phyloP scores from a whole-genome alignment of 345 rosid genomes.

The Gossypium rotundifolium region DNA sequence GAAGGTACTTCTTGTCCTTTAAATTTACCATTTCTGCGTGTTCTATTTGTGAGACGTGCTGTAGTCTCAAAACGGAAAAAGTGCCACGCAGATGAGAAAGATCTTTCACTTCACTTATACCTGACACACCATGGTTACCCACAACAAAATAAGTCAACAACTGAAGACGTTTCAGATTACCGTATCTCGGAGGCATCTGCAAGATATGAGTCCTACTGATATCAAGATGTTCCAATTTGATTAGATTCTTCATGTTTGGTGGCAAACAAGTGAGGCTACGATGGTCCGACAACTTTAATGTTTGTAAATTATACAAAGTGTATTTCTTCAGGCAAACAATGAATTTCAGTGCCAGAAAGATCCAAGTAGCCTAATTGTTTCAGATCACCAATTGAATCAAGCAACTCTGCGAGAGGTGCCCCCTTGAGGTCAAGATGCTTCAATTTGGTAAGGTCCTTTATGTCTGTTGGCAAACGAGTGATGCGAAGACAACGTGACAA shows the following conservation, averaged over 20 bases:
- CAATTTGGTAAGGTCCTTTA: background rate
- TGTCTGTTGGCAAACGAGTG: background rate
- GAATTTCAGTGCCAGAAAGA: background rate
- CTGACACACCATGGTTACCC: slow-evolving; percentile 4
- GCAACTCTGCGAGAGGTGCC: background rate
- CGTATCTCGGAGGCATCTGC: slow-evolving; percentile 17
- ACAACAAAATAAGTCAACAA: slow-evolving; percentile 9
- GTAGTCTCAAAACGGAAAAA: slow-evolving; percentile 7
- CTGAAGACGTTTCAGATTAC: slow-evolving; percentile 8
- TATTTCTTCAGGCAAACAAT: too few relatives aligned
- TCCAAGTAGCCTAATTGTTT: background rate
- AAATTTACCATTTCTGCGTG: slow-evolving; percentile 9
- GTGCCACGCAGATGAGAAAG: background rate
- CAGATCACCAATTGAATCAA: slow-evolving; percentile 1
- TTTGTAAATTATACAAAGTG: too few relatives aligned
- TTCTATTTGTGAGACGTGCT: background rate
- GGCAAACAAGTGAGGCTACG: background rate
- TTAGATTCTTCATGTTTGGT: background rate
- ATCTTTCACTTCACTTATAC: slow-evolving; percentile 9
- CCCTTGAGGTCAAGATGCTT: slow-evolving; percentile 2
- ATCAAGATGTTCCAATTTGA: slow-evolving; percentile 4
- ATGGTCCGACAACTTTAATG: too few relatives aligned
- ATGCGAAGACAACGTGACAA: background rate
- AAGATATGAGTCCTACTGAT: background rate
- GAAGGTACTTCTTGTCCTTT: slow-evolving; percentile 11